Evolutionary conservation across 1,284 basidiomycete genomes (phyloP).

Genomic region (Rhodotorula glutinis): DNA sequence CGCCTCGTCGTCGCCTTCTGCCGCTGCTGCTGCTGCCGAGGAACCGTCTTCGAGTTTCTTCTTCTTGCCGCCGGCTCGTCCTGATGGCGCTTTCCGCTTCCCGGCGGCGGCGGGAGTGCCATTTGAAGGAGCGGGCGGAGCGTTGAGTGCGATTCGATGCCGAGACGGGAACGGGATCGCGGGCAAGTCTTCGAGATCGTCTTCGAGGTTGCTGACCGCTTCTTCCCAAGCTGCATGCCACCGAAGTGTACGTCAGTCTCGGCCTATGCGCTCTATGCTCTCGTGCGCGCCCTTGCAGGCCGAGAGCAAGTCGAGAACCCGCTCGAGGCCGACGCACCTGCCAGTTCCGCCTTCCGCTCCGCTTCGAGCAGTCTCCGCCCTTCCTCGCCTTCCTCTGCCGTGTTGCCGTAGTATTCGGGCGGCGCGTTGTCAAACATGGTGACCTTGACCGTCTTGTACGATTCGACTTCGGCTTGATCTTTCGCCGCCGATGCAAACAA

Average conservation of each 20-base stretch:
- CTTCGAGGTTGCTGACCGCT: slow-evolving; percentile 34
- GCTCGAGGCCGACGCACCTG: slow-evolving; percentile 55
- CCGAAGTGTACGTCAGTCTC: background rate
- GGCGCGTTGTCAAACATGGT: slow-evolving; percentile 73
- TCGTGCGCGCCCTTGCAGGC: too few species aligned
- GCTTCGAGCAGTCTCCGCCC: slow-evolving; percentile 66
- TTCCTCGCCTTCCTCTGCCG: slow-evolving; percentile 73
- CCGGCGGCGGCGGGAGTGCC: slow-evolving; percentile 14
- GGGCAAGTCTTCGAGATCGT: slow-evolving; percentile 32
- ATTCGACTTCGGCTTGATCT: slow-evolving; percentile 80
- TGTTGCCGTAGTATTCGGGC: slow-evolving; percentile 84
- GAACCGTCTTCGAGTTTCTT: slow-evolving; percentile 36
- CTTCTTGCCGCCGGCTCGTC: slow-evolving; percentile 25
- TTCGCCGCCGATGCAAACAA: slow-evolving; percentile 73
- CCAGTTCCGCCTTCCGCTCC: slow-evolving; percentile 61
- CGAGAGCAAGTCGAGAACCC: too few species aligned
- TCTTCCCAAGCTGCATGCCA: slow-evolving; percentile 33
- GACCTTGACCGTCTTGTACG: slow-evolving; percentile 64
- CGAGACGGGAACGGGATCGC: slow-evolving; percentile 41
- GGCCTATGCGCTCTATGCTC: too few species aligned
- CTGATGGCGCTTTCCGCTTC: slow-evolving; percentile 44
- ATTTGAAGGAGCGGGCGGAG: background rate
- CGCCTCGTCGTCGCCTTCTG: slow-evolving; percentile 4
- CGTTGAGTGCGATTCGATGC: slow-evolving; percentile 34
- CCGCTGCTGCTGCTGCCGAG: slow-evolving; percentile 19